phyloP scores from a whole-genome alignment of 225 moss, liverwort and hornwort species.

The Takakia lepidozioides region DNA sequence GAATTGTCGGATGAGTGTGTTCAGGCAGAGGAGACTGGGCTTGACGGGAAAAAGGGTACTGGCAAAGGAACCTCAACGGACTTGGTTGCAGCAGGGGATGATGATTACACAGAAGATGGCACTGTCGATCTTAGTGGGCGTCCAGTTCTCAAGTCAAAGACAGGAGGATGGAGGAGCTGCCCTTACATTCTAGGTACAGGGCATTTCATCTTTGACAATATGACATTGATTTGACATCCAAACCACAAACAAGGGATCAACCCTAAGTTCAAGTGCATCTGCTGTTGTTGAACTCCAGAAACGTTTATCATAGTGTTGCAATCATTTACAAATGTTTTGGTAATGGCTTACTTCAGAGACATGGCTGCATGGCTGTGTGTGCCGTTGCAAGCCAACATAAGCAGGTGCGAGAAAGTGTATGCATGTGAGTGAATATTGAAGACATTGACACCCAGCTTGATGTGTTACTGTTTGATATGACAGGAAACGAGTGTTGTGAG shows the following conservation, averaged over 20 bases:
- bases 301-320: background rate
- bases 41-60: background rate
- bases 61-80: background rate
- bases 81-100: background rate
- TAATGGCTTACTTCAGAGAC: too few species aligned
- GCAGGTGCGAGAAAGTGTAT: too few species aligned
- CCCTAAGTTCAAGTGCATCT: too few species aligned
- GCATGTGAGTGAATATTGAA: too few species aligned
- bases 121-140: slow-evolving; percentile 53
- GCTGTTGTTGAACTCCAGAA: too few species aligned
- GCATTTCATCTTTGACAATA: background rate
- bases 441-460: too few species aligned
- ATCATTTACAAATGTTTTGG: background rate
- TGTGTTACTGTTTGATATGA: background rate
- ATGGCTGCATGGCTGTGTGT: too few species aligned
- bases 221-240: too few species aligned
- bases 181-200: slow-evolving; percentile 67
- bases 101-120: slow-evolving; percentile 56
- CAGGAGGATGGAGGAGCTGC: slow-evolving; percentile 73
- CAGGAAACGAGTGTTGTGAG: slow-evolving; percentile 87
- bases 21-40: background rate
- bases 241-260: too few species aligned
- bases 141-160: slow-evolving; percentile 48
- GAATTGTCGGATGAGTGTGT: background rate
- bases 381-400: too few species aligned